Evolutionary conservation across 2,329 filamentous ascomycete genomes (phyloP), one percentile per base, ranked within the genome.

Genomic region (Fusarium sp.): DNA sequence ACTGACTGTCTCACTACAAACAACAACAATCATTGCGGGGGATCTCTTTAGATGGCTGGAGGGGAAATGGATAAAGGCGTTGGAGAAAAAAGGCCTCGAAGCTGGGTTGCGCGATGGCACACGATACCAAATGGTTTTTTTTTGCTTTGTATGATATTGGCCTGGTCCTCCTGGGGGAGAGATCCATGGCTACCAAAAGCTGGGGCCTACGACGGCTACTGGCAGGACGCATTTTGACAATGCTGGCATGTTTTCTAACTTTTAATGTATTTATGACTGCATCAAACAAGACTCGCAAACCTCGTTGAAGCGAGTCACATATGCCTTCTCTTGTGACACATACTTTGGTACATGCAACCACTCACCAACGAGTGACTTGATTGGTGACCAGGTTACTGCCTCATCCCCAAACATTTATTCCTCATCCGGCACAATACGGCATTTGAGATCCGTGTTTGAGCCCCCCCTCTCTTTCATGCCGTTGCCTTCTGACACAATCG

Each of bases 231-330:
- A 64, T 61, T 68, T 43, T 48, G 56, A 57, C 20, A 58, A 50
- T 60, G 59, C 45, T 60, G 31, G 18, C 16, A 43, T 24, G 22
- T 56, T 64, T 58, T 52, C 22, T 31, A 33, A 56, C 37, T 24
- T 13, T 20, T 64, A 69, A 74, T 65, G 61, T 64, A 63, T 64
- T 67, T 24, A 75, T 67, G 60, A 73, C 37, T 39, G 11, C 31
- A 29, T 22, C 31, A 48, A 48, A 14, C 37, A 39, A 27, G 22
- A 31, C 48, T 52, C 16, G 16, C 48, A 29, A 52, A 52, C 48
- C 24, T 52, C 10, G 16, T 52, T 24, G 24, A 24, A 18, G 24
- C 4, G 48, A 54, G 48, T 54, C 48, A 20, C 48, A 31, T n/a
- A 54, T 9, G 18, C 4, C 27, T 54, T 14, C 18, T 52, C 10